phyloP scores from a whole-genome alignment of 2,329 filamentous ascomycete genomes.

The Lachnellula cervina region DNA sequence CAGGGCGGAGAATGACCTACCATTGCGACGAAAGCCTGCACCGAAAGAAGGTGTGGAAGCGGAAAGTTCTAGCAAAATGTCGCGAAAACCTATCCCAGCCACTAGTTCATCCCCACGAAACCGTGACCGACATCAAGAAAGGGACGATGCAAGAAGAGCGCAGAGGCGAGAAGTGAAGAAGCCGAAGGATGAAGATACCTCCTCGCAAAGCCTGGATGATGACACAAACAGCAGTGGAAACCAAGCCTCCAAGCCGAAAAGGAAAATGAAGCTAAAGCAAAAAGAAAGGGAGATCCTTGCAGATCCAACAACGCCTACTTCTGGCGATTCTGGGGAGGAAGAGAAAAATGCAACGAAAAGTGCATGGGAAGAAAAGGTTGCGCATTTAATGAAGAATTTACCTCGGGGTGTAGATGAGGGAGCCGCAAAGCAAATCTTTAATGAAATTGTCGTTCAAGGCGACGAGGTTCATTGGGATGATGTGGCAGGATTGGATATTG shows the following conservation, averaged over 20 bases:
- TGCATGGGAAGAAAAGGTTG: conserved; percentile 58
- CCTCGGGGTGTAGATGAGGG: conserved; percentile 76
- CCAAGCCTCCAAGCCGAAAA: conserved; percentile 19
- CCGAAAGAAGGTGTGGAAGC: conserved; percentile 11
- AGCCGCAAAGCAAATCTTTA: conserved; percentile 86
- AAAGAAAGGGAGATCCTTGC: conserved; percentile 32
- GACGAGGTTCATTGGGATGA: conserved; percentile 95
- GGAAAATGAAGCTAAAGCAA: conserved; percentile 29
- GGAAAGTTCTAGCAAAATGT: conserved; percentile 12
- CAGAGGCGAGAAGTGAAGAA: conserved; percentile 20
- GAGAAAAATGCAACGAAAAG: conserved; percentile 41
- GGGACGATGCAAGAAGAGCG: conserved; percentile 20
- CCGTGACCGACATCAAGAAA: conserved; percentile 24
- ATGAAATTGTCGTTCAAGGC: conserved; percentile 90
- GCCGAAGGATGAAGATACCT: conserved; percentile 22
- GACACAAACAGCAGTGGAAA: conserved; percentile 27
- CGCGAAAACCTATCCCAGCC: conserved; percentile 32
- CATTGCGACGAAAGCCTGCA: conserved; percentile 26
- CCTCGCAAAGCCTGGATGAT: conserved; percentile 30
- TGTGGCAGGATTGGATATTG: conserved; percentile 82
- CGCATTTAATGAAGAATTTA: conserved; percentile 66
- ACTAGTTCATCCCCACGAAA: conserved; percentile 32
- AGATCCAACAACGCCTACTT: conserved; percentile 40
- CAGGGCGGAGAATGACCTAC: conserved; percentile 24
- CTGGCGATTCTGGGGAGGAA: conserved; percentile 40